These are phyloP conservation scores for Actinidia polygama DNA, from an alignment of 179 eudicot genomes.

Conservation along the genomic window DNA sequence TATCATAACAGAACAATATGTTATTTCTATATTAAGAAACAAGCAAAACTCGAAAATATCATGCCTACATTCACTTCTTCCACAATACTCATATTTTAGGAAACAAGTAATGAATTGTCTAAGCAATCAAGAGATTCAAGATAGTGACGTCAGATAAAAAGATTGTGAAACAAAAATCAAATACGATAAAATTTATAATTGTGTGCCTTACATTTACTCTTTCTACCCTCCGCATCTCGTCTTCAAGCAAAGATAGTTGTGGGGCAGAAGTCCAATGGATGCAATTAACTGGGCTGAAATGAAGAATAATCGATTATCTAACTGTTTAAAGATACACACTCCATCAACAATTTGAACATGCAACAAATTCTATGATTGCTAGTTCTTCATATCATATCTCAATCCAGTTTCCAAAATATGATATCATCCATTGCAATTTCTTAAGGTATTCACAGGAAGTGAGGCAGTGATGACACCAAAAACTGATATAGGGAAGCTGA, in stretches of 20 bases:
- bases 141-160: not conserved
- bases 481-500: no score
- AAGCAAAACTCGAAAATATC: not conserved
- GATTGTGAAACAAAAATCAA: not conserved
- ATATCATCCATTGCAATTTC: no score
- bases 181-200: not conserved
- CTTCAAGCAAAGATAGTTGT: conserved; percentile 93
- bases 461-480: no score
- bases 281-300: conserved; percentile 95
- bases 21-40: not conserved
- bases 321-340: not conserved
- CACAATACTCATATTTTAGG: not conserved
- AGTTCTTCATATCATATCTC: not conserved
- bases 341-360: not conserved
- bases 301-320: conserved; percentile 3
- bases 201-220: conserved; percentile 78
- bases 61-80: not conserved
- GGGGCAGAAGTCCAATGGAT: conserved; percentile 98
- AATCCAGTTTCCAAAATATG: no score
- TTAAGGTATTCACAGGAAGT: no score
- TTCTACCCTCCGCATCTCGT: conserved; percentile 97
- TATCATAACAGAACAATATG: not conserved
- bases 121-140: not conserved
- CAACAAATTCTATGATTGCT: not conserved
- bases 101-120: not conserved